Evolutionary conservation across 768 basidiomycete genomes (phyloP), one percentile per base, ranked within the genome.

Genomic region (Albatrellus ellisii): DNA sequence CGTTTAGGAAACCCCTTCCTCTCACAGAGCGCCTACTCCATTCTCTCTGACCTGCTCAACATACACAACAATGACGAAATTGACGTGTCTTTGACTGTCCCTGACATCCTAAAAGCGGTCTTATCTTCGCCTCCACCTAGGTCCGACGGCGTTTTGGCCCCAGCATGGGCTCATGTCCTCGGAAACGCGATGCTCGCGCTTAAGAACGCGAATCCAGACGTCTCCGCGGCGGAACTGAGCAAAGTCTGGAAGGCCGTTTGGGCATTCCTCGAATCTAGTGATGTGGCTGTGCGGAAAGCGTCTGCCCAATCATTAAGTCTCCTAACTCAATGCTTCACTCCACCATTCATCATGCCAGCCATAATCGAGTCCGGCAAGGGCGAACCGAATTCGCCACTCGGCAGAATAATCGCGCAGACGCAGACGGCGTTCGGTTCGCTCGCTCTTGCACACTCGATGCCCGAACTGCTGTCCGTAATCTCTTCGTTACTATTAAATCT

Each of bases 1-100:
- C 81, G 87, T 43, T 69, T 94, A 6, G 85, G 83, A 28, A 90
- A 87, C 51, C 75, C 84, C 17, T 95, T 91, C 58, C 71, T 99
- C 32, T 83, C 92, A 1, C 81, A 91, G 59, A 77, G 86, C 11
- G 70, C 85, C 24, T 97, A 92, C 57, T 78, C 83, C 28, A 72
- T 92, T 36, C 70, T 99, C 48, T 78, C 91, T 25, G 80, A 82
- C 49, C 68, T 98, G 4, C 79, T 97, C 47, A 57, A 71, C 18
- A 64, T 69, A 38, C 75, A 76, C 35, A 68, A 66, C 35, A 12
- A 18, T 14, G 20, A 15, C 5, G 65, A 67, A 3, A 65, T 62
- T 46, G 64, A 66, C 46, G 57, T 74, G 37, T 60, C 65, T 25
- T 67, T 70, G 43, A 75, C 79, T 48, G 65, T 84, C 32, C 62